Percentiles rank a stretch among this genome's conserved stretches.
Evolutionary conservation across 805 yeast species (phyloP).

Genomic region (Saccharomycopsis babjevae): DNA sequence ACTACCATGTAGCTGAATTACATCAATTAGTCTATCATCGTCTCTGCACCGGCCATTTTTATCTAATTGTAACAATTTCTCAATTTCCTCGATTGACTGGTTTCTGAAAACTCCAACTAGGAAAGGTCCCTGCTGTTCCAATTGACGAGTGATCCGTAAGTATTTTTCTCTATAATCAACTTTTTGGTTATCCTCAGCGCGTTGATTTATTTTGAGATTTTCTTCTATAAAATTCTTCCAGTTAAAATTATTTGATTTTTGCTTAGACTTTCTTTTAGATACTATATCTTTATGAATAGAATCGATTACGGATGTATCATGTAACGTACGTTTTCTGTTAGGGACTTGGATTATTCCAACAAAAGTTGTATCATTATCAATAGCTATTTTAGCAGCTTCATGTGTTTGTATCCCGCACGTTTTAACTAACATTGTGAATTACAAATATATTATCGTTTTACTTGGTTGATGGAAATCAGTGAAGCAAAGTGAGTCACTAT

Average conservation of each 20-base stretch:
- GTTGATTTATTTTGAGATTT: background rate
- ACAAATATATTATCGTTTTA: background rate
- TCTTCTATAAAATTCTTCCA: background rate
- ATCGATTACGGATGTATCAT: conserved; percentile 20
- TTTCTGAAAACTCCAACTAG: conserved; percentile 88
- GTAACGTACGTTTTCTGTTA: conserved; percentile 60
- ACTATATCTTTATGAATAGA: conserved; percentile 39
- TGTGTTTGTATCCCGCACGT: conserved; percentile 71
- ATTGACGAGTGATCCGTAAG: conserved; percentile 21
- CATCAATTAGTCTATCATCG: conserved; percentile 45
- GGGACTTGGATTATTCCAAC: conserved; percentile 88
- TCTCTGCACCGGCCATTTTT: conserved; percentile 25
- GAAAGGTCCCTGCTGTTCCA: conserved; percentile 43
- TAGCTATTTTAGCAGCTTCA: conserved; percentile 63
- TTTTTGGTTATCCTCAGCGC: background rate
- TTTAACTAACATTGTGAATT: conserved; percentile 42
- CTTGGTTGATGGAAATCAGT: too few relatives aligned
- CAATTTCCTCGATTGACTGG: conserved; percentile 58
- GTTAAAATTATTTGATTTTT: conserved; percentile 19
- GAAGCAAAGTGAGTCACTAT: too few relatives aligned
- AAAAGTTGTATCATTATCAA: conserved; percentile 61
- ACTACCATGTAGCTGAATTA: conserved; percentile 84
- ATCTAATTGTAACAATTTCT: conserved; percentile 14
- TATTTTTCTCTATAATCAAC: conserved; percentile 26
- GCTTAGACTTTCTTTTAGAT: conserved; percentile 20